These are phyloP conservation scores for Mariannaea elegans DNA, from an alignment of 2,329 filamentous ascomycete genomes.

Conservation along the genomic window DNA sequence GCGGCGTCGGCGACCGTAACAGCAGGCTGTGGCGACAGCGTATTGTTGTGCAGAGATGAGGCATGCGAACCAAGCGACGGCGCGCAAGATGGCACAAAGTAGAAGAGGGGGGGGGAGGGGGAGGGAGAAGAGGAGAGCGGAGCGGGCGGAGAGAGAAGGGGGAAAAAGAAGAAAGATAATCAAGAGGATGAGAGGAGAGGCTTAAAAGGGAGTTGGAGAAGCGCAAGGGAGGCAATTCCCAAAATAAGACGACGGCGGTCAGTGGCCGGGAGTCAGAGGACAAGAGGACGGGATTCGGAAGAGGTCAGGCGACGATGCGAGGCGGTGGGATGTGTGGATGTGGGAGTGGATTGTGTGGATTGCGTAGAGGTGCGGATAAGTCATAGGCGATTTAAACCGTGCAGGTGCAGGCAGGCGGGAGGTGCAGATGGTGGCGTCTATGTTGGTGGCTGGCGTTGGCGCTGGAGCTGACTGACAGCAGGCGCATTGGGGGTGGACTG, in stretches of 20 bases:
- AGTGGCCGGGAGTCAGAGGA: slow-evolving; percentile 25
- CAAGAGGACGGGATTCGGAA: slow-evolving; percentile 21
- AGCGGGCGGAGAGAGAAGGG: slow-evolving; percentile 2
- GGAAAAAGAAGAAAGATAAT: slow-evolving; percentile 7
- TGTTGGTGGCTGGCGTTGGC: slow-evolving; percentile 16
- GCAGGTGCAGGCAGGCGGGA: slow-evolving; percentile 1
- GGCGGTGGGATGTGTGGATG: slow-evolving; percentile 31
- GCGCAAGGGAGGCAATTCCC: slow-evolving; percentile 39
- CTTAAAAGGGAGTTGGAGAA: neutral
- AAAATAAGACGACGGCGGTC: slow-evolving; percentile 35
- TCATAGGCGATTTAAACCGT: slow-evolving; percentile 21
- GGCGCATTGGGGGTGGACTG: neutral
- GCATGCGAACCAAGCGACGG: slow-evolving; percentile 43
- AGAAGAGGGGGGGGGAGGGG: slow-evolving; percentile 26
- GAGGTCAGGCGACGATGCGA: slow-evolving; percentile 38
- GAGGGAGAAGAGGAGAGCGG: slow-evolving; percentile 29
- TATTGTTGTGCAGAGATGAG: slow-evolving; percentile 47
- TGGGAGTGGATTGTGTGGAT: slow-evolving; percentile 22
- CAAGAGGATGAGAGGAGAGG: slow-evolving; percentile 5
- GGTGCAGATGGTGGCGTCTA: slow-evolving; percentile 13
- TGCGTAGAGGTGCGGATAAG: slow-evolving; percentile 25
- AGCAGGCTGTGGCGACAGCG: slow-evolving; percentile 36
- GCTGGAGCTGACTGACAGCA: slow-evolving; percentile 9
- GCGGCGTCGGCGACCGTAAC: slow-evolving; percentile 36
- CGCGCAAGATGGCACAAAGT: slow-evolving; percentile 25